A percentile compares a stretch with the other conserved stretches of the same genome.
These are phyloP conservation scores for Aleurites moluccanus DNA, from an alignment of 441 rosid species.

Conservation along the genomic window DNA sequence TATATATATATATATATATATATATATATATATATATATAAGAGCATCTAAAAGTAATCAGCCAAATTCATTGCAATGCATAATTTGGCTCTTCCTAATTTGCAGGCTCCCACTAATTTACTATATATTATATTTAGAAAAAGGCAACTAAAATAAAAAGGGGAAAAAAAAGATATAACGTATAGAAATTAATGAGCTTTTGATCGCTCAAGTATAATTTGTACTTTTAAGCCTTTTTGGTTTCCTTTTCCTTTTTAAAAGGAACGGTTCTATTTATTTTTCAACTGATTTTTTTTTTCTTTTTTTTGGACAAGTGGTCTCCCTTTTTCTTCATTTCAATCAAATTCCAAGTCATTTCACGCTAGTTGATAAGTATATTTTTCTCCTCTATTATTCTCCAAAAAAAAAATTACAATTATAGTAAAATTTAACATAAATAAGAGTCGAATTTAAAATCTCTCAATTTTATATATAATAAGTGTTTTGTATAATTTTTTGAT, in stretches of 20 bases:
- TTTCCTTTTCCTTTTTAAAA: constrained; percentile 4
- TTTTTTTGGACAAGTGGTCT: constrained; percentile 2
- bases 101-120: not conserved
- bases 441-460: too few relatives aligned
- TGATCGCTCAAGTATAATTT: not conserved
- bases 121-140: not conserved
- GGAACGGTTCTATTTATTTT: constrained; percentile 4
- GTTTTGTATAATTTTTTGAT: too few relatives aligned
- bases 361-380: not conserved
- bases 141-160: not conserved
- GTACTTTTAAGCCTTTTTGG: not conserved
- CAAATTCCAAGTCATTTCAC: not conserved
- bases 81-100: not conserved
- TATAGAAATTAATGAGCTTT: not conserved
- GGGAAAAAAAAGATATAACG: not conserved
- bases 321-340: constrained; percentile 3
- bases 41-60: not conserved
- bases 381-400: too few relatives aligned
- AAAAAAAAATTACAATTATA: too few relatives aligned
- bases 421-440: too few relatives aligned
- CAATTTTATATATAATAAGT: too few relatives aligned
- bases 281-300: not conserved
- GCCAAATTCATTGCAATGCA: not conserved
- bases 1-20: too few relatives aligned
- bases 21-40: too few relatives aligned